A percentile compares a stretch with the other conserved stretches of the same genome.
These are phyloP conservation scores for Pseudonitzschia multistriata DNA, from an alignment of 108 stramenopile genomes.

Conservation along the genomic window DNA sequence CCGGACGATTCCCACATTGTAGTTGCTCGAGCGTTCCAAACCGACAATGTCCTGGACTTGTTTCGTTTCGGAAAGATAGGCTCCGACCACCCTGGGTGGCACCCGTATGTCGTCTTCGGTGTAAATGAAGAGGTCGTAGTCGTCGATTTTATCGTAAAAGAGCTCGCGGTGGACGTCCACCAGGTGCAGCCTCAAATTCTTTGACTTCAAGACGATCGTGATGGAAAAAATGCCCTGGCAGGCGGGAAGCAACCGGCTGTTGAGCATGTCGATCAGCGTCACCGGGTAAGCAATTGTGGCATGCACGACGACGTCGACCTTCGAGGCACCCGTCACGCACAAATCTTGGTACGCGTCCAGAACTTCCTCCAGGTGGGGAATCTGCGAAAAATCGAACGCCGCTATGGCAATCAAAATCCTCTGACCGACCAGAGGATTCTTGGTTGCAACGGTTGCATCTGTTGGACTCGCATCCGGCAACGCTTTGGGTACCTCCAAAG, in stretches of 20 bases:
- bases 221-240: constrained; percentile 48
- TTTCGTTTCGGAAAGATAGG: constrained; percentile 75
- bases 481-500: not conserved
- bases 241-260: constrained; percentile 59
- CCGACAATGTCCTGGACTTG: constrained; percentile 55
- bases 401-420: constrained; percentile 71
- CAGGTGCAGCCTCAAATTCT: constrained; percentile 62
- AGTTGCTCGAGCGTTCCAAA: constrained; percentile 36
- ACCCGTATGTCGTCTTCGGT: constrained; percentile 87
- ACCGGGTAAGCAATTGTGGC: constrained; percentile 69
- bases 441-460: not conserved
- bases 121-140: constrained; percentile 83
- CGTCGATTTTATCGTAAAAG: constrained; percentile 74
- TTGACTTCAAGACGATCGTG: constrained; percentile 53
- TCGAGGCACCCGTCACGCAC: constrained; percentile 66
- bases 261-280: constrained; percentile 73
- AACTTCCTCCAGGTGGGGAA: constrained; percentile 83
- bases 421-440: constrained; percentile 35
- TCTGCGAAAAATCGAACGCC: constrained; percentile 79
- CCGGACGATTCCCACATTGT: constrained; percentile 84
- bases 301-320: constrained; percentile 73
- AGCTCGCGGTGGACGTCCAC: constrained; percentile 79
- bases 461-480: not conserved
- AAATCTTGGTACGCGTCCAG: constrained; percentile 75
- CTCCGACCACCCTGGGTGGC: constrained; percentile 69